Evolutionary conservation across 1,139 yeast genomes (phyloP).

Genomic region (Yamadazyma pseudoaaseri): DNA sequence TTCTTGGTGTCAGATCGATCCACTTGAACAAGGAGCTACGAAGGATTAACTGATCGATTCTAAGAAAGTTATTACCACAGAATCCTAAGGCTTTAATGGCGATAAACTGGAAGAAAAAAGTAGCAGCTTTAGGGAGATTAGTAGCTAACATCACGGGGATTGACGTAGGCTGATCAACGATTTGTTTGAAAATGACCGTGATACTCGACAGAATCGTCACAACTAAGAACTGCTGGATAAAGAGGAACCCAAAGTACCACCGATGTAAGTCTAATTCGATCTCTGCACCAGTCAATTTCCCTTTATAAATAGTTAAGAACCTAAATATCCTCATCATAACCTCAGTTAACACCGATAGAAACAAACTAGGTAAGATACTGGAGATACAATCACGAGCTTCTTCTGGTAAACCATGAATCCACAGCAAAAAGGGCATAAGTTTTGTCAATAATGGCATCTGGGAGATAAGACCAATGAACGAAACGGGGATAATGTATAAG

Average conservation of each 20-base stretch:
- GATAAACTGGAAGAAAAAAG: constrained; percentile 74
- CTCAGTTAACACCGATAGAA: constrained; percentile 58
- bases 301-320: constrained; percentile 47
- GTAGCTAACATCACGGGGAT: constrained; percentile 70
- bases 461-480: constrained; percentile 64
- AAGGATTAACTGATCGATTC: constrained; percentile 47
- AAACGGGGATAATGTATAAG: constrained; percentile 71
- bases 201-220: constrained; percentile 84
- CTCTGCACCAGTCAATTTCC: constrained; percentile 54
- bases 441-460: constrained; percentile 60
- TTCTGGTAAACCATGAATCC: constrained; percentile 54
- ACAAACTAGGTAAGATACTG: constrained; percentile 59
- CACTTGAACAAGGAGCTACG: constrained; percentile 36
- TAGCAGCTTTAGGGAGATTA: constrained; percentile 79
- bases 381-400: constrained; percentile 51
- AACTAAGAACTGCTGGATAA: constrained; percentile 79
- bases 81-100: constrained; percentile 71
- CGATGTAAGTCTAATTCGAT: constrained; percentile 59
- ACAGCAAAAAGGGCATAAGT: constrained; percentile 51
- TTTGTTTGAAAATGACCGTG: constrained; percentile 61
- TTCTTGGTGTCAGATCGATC: constrained; percentile 59
- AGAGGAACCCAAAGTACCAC: constrained; percentile 70
- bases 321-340: constrained; percentile 52
- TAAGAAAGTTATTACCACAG: constrained; percentile 65
- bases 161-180: constrained; percentile 69